These are phyloP conservation scores for Sporothrix euskadiensis DNA, from an alignment of 2,329 filamentous ascomycete species.

Conservation along the genomic window DNA sequence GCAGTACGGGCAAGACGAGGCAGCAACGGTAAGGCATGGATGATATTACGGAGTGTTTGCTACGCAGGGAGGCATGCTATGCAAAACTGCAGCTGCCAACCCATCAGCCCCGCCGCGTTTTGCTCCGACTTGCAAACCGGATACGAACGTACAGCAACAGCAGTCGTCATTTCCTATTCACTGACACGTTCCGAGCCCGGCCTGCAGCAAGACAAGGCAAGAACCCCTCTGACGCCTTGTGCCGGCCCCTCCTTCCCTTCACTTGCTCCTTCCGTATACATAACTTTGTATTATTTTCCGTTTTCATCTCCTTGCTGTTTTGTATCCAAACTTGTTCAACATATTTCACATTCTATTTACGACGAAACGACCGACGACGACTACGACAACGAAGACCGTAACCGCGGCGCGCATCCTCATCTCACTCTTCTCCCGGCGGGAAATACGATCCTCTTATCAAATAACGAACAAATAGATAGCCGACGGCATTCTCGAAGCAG, in stretches of 20 bases:
- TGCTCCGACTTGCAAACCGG: neutral
- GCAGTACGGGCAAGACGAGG: neutral
- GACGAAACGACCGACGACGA: slow-evolving; percentile 7
- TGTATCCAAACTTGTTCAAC: neutral
- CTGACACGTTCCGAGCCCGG: neutral
- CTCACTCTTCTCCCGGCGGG: neutral
- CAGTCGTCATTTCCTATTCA: neutral
- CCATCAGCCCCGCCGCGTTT: slow-evolving; percentile 8
- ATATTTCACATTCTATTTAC: neutral
- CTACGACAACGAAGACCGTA: neutral
- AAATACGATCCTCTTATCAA: neutral
- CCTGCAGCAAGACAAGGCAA: neutral
- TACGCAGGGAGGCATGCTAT: neutral
- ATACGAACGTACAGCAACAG: neutral
- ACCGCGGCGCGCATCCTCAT: neutral
- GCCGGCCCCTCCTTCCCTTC: neutral
- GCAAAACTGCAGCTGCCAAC: neutral
- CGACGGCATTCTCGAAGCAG: neutral
- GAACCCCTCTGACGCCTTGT: neutral
- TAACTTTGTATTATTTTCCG: neutral
- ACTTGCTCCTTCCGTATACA: neutral
- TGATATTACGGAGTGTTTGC: neutral
- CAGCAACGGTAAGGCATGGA: neutral
- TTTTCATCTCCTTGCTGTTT: neutral
- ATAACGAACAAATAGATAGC: neutral